Evolutionary conservation across 495 filamentous ascomycete species (phyloP).

Genomic region (Penicillium turbatum): DNA sequence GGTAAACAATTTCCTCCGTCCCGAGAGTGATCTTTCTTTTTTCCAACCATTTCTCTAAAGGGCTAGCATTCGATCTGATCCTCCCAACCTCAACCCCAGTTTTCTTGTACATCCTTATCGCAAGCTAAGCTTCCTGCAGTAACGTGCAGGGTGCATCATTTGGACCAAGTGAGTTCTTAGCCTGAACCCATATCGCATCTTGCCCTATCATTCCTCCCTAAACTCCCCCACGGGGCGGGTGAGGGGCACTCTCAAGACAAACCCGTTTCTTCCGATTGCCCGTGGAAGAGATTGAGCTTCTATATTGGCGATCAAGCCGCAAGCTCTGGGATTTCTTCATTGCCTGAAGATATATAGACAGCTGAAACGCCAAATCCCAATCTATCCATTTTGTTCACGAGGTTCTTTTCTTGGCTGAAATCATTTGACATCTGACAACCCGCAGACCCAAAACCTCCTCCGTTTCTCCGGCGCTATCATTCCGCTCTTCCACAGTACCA

Average conservation of each 20-base stretch:
- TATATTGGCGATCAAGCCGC: too few relatives aligned
- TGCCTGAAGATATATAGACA: not conserved
- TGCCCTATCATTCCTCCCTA: slow-evolving; percentile 1
- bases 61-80: not conserved
- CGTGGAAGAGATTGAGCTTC: not conserved
- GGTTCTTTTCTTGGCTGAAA: slow-evolving; percentile 11
- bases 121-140: slow-evolving; percentile 5
- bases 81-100: not conserved
- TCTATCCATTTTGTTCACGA: not conserved
- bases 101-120: not conserved
- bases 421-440: slow-evolving; percentile 17
- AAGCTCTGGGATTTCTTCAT: not conserved
- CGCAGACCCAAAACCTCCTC: slow-evolving; percentile 27
- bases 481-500: slow-evolving; percentile 12
- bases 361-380: not conserved
- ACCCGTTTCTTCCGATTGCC: not conserved
- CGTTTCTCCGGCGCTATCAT: slow-evolving; percentile 39
- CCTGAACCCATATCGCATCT: not conserved
- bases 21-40: not conserved
- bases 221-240: not conserved
- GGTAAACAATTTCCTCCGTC: not conserved
- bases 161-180: slow-evolving; percentile 9
- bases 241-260: not conserved
- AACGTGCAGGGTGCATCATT: slow-evolving; percentile 3
- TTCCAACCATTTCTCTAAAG: not conserved